Base-by-base conservation (phyloP, 441 rosid genomes). In the Hura crepitans region DNA sequence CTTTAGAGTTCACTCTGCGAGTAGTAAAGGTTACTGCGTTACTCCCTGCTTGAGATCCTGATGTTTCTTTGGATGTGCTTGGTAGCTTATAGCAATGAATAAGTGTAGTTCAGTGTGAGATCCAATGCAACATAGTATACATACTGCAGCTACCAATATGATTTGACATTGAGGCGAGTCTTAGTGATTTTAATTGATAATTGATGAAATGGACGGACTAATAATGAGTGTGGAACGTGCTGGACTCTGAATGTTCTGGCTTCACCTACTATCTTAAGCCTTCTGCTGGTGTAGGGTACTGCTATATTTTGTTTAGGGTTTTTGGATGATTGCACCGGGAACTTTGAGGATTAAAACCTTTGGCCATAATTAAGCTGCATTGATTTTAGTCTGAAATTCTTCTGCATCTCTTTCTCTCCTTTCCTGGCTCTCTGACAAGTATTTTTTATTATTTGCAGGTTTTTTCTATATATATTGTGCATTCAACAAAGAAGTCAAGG, bases 401-500 rank as follows among this genome's bases (percentile, higher is more conserved):
- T 61, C 2, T 15, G 39, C 23, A 6, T 33, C 35, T 35, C 1
- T 18, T 62, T 27, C 28, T 30, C 25, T 18, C 53, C 5, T 43
- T 28, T 11, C 64, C 45, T 64, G 58, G 69, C 46, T 46, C 27
- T 43, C n/a, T n/a, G n/a, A n/a, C n/a, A n/a, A n/a, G n/a, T 55
- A 45, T 22, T 27, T 25, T 46, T 56, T 73, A 23, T 28, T 46
- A 25, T 49, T 56, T 49, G 68, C 76, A 74, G 68, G 65, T 37
- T 64, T 42, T 81, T 43, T 68, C 37, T 28, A 27, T 45, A 17
- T 62, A 46, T 25, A 66, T n/a, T n/a, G 49, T 5, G 46, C 31
- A 60, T 22, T 55, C 20, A 22, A 47, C 39, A 25, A 66, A 49
- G 18, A 17, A 66, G 67, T 71, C 69, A 69, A 72, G 69, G 58